Evolutionary conservation across 371 early-diverging fungal genomes (phyloP), one percentile per base, ranked within the genome.

Genomic region (Mucor saturninus): DNA sequence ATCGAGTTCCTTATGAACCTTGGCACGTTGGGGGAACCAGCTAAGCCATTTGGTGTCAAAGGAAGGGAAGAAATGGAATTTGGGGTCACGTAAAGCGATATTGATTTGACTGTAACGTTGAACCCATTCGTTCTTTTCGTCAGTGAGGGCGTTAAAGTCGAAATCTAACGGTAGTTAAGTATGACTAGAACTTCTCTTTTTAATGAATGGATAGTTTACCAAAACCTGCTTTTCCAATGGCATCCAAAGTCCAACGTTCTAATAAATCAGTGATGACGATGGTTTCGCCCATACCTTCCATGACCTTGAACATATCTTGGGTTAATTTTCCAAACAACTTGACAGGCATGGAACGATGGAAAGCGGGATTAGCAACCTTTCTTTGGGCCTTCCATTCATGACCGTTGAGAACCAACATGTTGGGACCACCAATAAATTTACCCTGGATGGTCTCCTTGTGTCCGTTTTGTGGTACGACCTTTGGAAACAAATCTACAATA

Each of bases 31-130:
- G 0, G 53, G 53, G n/a, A 53, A 53, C 6, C 32, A 28, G 21
- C 53, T 35, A 6, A 30, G 30, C 11, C 70, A 64, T 5, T 54
- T 59, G 1, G 54, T 40, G 31, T 85, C 87, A 4, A 84, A 67
- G 21, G 64, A 50, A 5, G 87, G 86, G 38, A 86, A 80, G 51
- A 85, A 49, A 53, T 74, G 67, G 54, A 68, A 80, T 2, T 80
- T 55, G 0, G 81, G 78, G 30, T 77, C 63, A 7, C 56, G 62
- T 14, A 73, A 37, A 9, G 48, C 69, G 6, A 35, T 31, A 14
- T 57, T 58, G 6, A 80, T 46, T 7, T 52, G 49, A n/a, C 73
- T 55, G 48, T 81, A 81, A 21, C 15, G 62, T 1, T 13, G 10
- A 65, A 73, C 71, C 73, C 76, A 77, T 58, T 64, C 37, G 15